Base-by-base conservation (phyloP, 176 grass and related monocot species). In the Guadua angustifolia region DNA sequence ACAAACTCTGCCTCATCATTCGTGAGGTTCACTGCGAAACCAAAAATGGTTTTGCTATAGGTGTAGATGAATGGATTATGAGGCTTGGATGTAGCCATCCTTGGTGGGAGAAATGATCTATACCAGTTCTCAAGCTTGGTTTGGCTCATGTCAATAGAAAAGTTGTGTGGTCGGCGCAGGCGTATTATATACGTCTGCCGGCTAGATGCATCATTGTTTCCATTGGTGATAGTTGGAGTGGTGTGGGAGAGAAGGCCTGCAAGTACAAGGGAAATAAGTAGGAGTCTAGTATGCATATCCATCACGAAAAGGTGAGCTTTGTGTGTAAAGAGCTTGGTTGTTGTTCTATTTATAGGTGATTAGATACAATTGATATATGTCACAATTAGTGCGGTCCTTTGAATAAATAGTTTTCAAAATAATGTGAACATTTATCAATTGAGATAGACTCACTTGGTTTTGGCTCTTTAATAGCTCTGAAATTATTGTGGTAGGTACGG, bases 71-170 rank as follows among this genome's bases (percentile, higher is more conserved):
- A 85, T 42, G 71, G 72, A 2, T 9, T 21, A 0, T 9, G n/a
- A 7, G 21, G 16, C 18, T 56, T 77, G 17, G 43, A 42, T 66
- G 11, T n/a, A 9, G 40, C 6, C 10, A 65, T 16, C 9, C 3
- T 26, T 75, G 77, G 88, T 52, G 87, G 88, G 21, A 90, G 76
- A 74, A 90, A 87, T 18, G 91, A 93, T 66, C 69, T 76, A 59
- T 93, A 93, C 88, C 91, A 93, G 22, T 15, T 82, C 46, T 74
- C 79, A 53, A 90, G 66, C 14, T 73, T 57, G 15, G 24, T 5
- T 38, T 43, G 32, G 47, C 25, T 85, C 22, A 12, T 22, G 6
- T 62, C 55, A 14, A 52, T 14, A 5, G 68, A 64, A 21, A 40
- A 35, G 42, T 82, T 82, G 6, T 58, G 10, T 17, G 88, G 88